phyloP scores from a whole-genome alignment of 768 basidiomycete species.

The Leccinum pellstonianum region DNA sequence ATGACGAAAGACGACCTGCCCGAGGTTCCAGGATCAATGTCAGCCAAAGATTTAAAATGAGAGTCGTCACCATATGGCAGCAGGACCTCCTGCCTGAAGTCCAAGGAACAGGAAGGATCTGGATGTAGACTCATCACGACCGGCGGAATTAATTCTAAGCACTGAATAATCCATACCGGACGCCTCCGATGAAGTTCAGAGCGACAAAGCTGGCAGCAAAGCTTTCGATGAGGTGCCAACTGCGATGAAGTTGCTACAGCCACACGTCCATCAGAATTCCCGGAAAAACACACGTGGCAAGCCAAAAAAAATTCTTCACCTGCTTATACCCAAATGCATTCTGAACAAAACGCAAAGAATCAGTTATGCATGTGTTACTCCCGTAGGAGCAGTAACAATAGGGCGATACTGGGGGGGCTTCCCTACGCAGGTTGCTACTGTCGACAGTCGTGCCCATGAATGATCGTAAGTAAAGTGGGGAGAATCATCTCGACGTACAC shows the following conservation, averaged over 20 bases:
- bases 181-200: constrained; percentile 88
- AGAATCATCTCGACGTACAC: too few relatives aligned
- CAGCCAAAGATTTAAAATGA: not conserved
- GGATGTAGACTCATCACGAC: not conserved
- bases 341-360: constrained; percentile 46
- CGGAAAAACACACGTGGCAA: not conserved
- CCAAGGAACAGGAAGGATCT: constrained; percentile 82
- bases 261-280: not conserved
- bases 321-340: constrained; percentile 78
- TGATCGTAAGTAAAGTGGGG: too few relatives aligned
- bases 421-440: constrained; percentile 88
- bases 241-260: constrained; percentile 77
- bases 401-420: constrained; percentile 75
- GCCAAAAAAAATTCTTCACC: constrained; percentile 37
- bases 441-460: too few relatives aligned
- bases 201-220: constrained; percentile 88
- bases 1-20: constrained; percentile 83
- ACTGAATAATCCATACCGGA: constrained; percentile 48
- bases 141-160: constrained; percentile 5
- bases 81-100: constrained; percentile 81
- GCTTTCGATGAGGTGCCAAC: constrained; percentile 79
- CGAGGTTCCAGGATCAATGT: constrained; percentile 10
- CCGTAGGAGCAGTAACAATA: constrained; percentile 39
- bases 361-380: constrained; percentile 47
- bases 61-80: constrained; percentile 66